Conservation (phyloP, 2,329 filamentous ascomycete species). For the Botrytis tulipae region DNA sequence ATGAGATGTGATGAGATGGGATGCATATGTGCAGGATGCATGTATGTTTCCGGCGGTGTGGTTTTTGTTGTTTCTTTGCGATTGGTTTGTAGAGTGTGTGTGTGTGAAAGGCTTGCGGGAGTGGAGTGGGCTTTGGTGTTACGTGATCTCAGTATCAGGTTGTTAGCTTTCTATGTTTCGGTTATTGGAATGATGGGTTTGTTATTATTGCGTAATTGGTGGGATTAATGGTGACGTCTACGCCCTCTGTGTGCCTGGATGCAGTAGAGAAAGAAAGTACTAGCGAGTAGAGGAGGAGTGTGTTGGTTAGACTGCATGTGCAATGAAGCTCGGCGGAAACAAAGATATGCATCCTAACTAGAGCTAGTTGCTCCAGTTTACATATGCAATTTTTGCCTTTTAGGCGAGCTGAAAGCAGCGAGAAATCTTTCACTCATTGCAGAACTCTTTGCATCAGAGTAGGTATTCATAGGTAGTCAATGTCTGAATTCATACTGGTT, state of each 20-base stretch:
- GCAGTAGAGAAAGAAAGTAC: not conserved
- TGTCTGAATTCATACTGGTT: not conserved
- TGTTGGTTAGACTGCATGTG: not conserved
- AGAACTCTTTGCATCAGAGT: not conserved
- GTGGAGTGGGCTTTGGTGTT: not conserved
- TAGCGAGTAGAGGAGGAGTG: not conserved
- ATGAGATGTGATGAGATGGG: not conserved
- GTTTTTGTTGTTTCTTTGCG: not conserved
- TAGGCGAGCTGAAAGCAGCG: not conserved
- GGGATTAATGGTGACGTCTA: not conserved
- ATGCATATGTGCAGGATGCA: not conserved
- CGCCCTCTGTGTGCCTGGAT: not conserved
- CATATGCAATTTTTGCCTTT: not conserved
- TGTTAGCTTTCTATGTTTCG: not conserved
- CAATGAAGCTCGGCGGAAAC: not conserved
- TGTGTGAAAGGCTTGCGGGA: not conserved
- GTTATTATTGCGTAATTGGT: not conserved
- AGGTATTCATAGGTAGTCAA: not conserved
- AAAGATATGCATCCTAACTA: not conserved
- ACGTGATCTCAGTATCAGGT: not conserved
- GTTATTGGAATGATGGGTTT: not conserved
- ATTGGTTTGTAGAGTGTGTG: not conserved
- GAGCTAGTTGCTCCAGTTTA: not conserved
- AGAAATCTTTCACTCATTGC: not conserved
- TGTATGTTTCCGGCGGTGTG: not conserved